These are phyloP conservation scores for Sextonia rubra DNA, from an alignment of 164 flowering plant species.

Conservation along the genomic window DNA sequence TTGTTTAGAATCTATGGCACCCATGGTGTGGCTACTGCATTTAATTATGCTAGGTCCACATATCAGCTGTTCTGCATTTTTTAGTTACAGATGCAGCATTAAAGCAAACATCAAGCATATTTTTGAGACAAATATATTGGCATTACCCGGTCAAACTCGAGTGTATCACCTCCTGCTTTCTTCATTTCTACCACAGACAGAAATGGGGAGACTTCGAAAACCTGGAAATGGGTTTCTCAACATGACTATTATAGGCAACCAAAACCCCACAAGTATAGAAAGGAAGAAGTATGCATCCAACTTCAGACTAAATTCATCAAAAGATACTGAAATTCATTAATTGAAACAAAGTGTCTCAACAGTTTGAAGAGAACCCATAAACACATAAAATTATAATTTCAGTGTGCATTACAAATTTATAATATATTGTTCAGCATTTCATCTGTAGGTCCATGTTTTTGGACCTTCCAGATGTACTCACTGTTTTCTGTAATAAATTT, in stretches of 20 bases:
- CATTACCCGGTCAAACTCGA: constrained; percentile 10
- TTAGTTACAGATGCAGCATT: neutral
- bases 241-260: too few species aligned
- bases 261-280: neutral
- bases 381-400: too few species aligned
- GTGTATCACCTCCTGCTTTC: constrained; percentile 12
- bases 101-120: neutral
- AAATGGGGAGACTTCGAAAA: constrained; percentile 14
- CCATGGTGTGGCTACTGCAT: neutral
- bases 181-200: constrained; percentile 15
- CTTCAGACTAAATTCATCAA: neutral
- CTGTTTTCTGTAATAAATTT: too few species aligned
- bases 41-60: too few species aligned
- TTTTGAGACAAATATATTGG: neutral
- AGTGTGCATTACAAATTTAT: too few species aligned
- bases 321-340: neutral
- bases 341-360: neutral
- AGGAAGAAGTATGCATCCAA: neutral
- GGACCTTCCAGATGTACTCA: too few species aligned
- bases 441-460: too few species aligned
- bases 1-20: neutral
- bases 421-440: too few species aligned
- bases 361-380: neutral
- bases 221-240: constrained; percentile 3
- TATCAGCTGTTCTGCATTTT: neutral